These are phyloP conservation scores for Clausena lansium DNA, from an alignment of 345 rosid species.

Conservation along the genomic window DNA sequence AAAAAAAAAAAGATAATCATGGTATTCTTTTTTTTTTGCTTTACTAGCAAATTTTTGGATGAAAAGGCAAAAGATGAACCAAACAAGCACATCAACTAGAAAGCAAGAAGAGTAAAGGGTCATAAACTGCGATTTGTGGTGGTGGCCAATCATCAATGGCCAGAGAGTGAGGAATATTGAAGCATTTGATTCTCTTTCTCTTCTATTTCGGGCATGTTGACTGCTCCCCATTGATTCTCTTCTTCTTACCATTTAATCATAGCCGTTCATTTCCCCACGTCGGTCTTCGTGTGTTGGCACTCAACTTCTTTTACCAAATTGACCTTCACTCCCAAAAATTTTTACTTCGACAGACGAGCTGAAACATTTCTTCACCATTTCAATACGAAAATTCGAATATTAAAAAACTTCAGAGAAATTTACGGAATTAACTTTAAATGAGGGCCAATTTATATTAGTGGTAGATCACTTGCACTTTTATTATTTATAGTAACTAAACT, in stretches of 20 bases:
- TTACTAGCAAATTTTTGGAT: background rate
- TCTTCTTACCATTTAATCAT: background rate
- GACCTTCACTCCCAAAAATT: background rate
- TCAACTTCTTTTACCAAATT: background rate
- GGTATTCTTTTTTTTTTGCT: too few relatives aligned
- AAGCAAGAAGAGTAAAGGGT: background rate
- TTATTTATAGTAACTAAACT: background rate
- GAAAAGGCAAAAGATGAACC: background rate
- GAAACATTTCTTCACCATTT: background rate
- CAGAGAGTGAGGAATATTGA: background rate
- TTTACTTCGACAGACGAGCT: background rate
- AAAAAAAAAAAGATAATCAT: too few relatives aligned
- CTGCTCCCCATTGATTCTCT: background rate
- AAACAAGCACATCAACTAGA: background rate
- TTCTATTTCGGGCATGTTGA: slow-evolving; percentile 10
- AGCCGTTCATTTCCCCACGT: slow-evolving; percentile 15
- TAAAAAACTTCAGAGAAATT: background rate
- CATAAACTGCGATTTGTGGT: background rate
- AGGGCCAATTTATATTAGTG: too few relatives aligned
- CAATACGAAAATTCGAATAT: background rate
- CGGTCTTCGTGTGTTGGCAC: slow-evolving; percentile 15
- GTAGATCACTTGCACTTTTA: too few relatives aligned
- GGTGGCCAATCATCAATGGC: too few relatives aligned
- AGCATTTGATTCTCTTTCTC: slow-evolving; percentile 11
- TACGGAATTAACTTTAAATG: background rate